Conservation (phyloP, 257 asterid genomes). For the Galeopsis tetrahit region DNA sequence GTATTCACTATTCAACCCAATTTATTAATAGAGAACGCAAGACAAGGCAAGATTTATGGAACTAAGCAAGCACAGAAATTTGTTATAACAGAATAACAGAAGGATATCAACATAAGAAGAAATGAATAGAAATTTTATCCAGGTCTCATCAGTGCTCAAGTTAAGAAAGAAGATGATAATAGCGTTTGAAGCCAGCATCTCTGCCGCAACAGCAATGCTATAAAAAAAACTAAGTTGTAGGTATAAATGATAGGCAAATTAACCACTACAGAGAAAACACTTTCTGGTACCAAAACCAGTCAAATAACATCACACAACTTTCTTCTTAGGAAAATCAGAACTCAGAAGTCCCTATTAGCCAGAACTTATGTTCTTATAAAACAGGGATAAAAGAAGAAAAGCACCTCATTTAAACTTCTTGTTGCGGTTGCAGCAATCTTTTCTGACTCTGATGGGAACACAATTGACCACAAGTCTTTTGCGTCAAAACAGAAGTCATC, state of each 20-base stretch:
- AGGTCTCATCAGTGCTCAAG: conserved; percentile 1
- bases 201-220: conserved; percentile 6
- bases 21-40: not conserved
- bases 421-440: conserved; percentile 80
- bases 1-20: conserved; percentile 29
- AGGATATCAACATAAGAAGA: not conserved
- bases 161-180: conserved; percentile 2
- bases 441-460: conserved; percentile 89
- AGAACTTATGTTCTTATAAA: conserved; percentile 15
- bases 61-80: not conserved
- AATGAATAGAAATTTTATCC: conserved; percentile 5
- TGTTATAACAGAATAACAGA: not conserved
- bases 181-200: conserved; percentile 8
- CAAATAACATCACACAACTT: conserved; percentile 16
- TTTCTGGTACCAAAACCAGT: conserved; percentile 15
- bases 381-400: conserved; percentile 28
- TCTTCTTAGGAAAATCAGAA: conserved; percentile 25
- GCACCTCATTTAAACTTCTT: conserved; percentile 83
- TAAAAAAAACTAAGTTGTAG: not conserved
- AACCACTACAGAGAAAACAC: not conserved
- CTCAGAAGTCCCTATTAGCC: conserved; percentile 4
- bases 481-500: conserved; percentile 77
- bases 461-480: conserved; percentile 79
- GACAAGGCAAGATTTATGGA: conserved; percentile 4
- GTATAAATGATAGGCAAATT: not conserved